These are phyloP conservation scores for Pythium plurisporium DNA, from an alignment of 352 stramenopile genomes.

Conservation along the genomic window DNA sequence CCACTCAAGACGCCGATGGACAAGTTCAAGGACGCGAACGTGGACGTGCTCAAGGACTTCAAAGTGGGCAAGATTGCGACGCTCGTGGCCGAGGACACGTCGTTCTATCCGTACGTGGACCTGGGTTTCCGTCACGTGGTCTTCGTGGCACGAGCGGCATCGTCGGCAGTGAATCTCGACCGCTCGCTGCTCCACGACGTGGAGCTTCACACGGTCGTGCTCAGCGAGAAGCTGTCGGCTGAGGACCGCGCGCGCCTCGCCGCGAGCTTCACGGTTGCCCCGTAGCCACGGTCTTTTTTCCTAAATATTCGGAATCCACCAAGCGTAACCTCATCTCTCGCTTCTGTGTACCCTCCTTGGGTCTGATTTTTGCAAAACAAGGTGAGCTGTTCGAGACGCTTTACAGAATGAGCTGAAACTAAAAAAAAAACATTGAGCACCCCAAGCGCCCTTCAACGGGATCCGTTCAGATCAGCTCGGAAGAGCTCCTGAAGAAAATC, in stretches of 20 bases:
- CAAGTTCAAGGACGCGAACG: constrained; percentile 62
- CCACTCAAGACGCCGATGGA: constrained; percentile 73
- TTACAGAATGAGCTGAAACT: constrained; percentile 2
- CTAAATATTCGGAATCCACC: background rate
- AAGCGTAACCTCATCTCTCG: background rate
- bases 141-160: constrained; percentile 44
- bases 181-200: constrained; percentile 35
- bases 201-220: constrained; percentile 47
- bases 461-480: background rate
- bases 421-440: no score
- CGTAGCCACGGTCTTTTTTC: no score
- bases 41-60: constrained; percentile 46
- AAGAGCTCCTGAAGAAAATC: no score
- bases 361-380: constrained; percentile 7
- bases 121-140: constrained; percentile 55
- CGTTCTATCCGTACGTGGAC: constrained; percentile 58
- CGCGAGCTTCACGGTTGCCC: constrained; percentile 24
- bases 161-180: constrained; percentile 45
- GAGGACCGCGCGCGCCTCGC: constrained; percentile 34
- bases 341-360: background rate
- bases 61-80: constrained; percentile 58
- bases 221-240: constrained; percentile 39
- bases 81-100: constrained; percentile 58
- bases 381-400: no score
- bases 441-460: no score